A percentile compares a stretch with the other conserved stretches of the same genome.
Evolutionary conservation across 2,329 filamentous ascomycete genomes (phyloP).

Genomic region (Alternaria consortialis): DNA sequence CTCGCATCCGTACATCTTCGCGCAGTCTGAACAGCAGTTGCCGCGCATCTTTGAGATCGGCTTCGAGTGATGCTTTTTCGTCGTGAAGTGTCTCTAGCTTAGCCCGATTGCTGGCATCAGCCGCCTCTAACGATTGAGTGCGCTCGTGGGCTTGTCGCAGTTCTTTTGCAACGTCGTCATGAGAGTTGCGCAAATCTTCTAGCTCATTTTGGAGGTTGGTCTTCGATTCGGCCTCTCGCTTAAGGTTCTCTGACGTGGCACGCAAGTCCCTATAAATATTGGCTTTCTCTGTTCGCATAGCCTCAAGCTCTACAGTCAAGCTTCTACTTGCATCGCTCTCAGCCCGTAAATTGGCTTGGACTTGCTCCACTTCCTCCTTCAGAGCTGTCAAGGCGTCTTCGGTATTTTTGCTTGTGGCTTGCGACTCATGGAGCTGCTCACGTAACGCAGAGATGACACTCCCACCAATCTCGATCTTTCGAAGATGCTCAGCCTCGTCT

Average conservation of each 20-base stretch:
- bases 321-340: conserved; percentile 24
- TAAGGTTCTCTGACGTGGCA: conserved; percentile 19
- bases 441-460: conserved; percentile 35
- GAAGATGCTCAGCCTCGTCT: conserved; percentile 34
- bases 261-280: conserved; percentile 34
- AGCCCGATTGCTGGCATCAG: conserved; percentile 25
- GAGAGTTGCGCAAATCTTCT: conserved; percentile 25
- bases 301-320: conserved; percentile 36
- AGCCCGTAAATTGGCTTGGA: conserved; percentile 25
- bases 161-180: conserved; percentile 26
- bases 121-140: conserved; percentile 29
- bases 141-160: conserved; percentile 33
- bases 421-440: conserved; percentile 34
- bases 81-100: conserved; percentile 31
- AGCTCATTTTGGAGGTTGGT: conserved; percentile 32
- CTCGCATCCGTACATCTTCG: conserved; percentile 30
- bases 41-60: conserved; percentile 29
- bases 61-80: conserved; percentile 31
- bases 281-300: conserved; percentile 23
- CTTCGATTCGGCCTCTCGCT: conserved; percentile 23
- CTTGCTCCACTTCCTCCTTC: conserved; percentile 23
- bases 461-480: conserved; percentile 33
- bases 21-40: conserved; percentile 30
- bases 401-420: conserved; percentile 28
- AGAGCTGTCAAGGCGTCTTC: conserved; percentile 35